Percentiles rank a stretch among this genome's conserved stretches.
These are phyloP conservation scores for Acacia concinna DNA, from an alignment of 331 rosid species.

Conservation along the genomic window DNA sequence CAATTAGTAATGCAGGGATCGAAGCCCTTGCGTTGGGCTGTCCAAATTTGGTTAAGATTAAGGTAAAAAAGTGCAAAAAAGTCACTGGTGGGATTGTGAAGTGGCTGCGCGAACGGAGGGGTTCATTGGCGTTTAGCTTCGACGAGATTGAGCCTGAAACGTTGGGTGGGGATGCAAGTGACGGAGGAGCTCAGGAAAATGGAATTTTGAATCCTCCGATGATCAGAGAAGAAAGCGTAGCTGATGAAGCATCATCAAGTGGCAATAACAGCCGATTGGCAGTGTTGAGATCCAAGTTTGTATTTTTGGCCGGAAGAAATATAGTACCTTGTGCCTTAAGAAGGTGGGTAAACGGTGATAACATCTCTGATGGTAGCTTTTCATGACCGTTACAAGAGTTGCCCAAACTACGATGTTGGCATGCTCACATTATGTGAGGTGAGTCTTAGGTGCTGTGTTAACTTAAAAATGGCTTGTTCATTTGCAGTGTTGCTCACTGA, in stretches of 20 bases:
- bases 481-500: constrained; percentile 24
- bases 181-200: constrained; percentile 45
- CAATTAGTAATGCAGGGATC: constrained; percentile 67
- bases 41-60: constrained; percentile 78
- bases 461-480: background rate
- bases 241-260: constrained; percentile 44
- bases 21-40: constrained; percentile 70
- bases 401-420: constrained; percentile 15
- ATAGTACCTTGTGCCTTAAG: constrained; percentile 59
- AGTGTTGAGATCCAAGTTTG: constrained; percentile 53
- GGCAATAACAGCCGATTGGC: constrained; percentile 42
- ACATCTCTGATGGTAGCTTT: constrained; percentile 36
- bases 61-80: constrained; percentile 77
- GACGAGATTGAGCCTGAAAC: constrained; percentile 54
- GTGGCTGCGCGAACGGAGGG: constrained; percentile 64
- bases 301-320: constrained; percentile 54
- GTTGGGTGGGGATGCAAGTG: constrained; percentile 48
- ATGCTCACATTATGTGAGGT: background rate
- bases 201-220: constrained; percentile 27
- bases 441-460: constrained; percentile 10
- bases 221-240: constrained; percentile 21
- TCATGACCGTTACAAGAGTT: constrained; percentile 29
- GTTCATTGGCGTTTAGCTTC: constrained; percentile 58
- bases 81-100: constrained; percentile 58
- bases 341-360: constrained; percentile 53